phyloP scores from a whole-genome alignment of 192 early-diverging fungal species.

The Coemansia guatemalensis region DNA sequence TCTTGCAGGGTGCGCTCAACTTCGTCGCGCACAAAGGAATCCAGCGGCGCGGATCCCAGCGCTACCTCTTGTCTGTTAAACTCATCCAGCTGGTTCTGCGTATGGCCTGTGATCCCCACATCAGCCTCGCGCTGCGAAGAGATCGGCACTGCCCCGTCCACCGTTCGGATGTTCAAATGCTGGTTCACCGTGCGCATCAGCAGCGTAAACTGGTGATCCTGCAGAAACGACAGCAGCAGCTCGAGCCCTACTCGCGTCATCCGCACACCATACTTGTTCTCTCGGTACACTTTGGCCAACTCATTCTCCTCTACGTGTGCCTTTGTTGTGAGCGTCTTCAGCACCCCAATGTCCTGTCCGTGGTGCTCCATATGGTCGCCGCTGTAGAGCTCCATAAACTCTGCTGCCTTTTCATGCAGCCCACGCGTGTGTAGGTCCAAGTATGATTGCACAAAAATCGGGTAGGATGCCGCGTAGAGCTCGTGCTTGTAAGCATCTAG shows the following conservation, averaged over 20 bases:
- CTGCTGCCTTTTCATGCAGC: conserved; percentile 40
- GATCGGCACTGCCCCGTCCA: conserved; percentile 37
- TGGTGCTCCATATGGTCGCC: conserved; percentile 78
- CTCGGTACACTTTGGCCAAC: conserved; percentile 74
- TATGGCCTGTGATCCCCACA: conserved; percentile 73
- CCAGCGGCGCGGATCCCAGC: conserved; percentile 72
- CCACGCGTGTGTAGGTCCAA: conserved; percentile 72
- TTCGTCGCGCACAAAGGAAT: conserved; percentile 74
- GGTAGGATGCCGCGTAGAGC: conserved; percentile 79
- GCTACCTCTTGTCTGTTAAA: conserved; percentile 81
- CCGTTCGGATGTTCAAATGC: conserved; percentile 73
- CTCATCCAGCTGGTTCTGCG: conserved; percentile 66
- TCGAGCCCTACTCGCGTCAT: conserved; percentile 88
- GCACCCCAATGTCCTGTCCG: conserved; percentile 64
- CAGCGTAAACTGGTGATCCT: conserved; percentile 88
- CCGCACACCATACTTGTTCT: conserved; percentile 79
- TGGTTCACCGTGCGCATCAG: conserved; percentile 91
- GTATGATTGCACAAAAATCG: conserved; percentile 90
- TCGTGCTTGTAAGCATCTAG: conserved; percentile 94
- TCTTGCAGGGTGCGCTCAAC: conserved; percentile 76
- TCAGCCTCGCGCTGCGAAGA: conserved; percentile 55
- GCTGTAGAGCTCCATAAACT: conserved; percentile 76
- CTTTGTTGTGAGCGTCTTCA: conserved; percentile 69
- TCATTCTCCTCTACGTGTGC: conserved; percentile 80
- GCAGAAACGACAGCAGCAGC: conserved; percentile 86